A percentile compares a stretch with the other conserved stretches of the same genome.
Evolutionary conservation across 2,329 filamentous ascomycete genomes (phyloP).

Genomic region (Trichophyton benhamiae): DNA sequence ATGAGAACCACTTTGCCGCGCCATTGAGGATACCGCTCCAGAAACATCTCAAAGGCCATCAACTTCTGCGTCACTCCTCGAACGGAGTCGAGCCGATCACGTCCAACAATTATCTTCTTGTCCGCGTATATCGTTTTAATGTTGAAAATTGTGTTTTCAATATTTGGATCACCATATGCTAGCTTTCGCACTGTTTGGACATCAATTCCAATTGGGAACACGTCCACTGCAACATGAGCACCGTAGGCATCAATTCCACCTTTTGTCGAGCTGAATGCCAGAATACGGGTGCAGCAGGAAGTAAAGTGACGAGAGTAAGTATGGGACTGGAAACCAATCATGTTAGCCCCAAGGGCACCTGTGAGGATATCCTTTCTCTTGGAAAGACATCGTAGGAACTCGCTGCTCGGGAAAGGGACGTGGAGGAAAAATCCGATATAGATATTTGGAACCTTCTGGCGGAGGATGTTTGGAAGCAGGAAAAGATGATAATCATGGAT

Average conservation of each 20-base stretch:
- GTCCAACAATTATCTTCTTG: constrained; percentile 88
- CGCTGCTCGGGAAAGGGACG: constrained; percentile 88
- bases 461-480: constrained; percentile 74
- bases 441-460: constrained; percentile 73
- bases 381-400: constrained; percentile 81
- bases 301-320: constrained; percentile 91
- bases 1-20: constrained; percentile 83
- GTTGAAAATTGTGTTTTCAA: constrained; percentile 57
- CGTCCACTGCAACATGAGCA: constrained; percentile 75
- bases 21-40: constrained; percentile 86
- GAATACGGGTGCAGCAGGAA: constrained; percentile 80
- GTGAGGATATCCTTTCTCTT: constrained; percentile 82
- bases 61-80: constrained; percentile 92
- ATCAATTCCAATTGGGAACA: constrained; percentile 91
- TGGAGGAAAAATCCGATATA: constrained; percentile 94
- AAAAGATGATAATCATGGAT: constrained; percentile 93
- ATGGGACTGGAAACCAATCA: constrained; percentile 91
- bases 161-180: constrained; percentile 59
- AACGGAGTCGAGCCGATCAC: constrained; percentile 86
- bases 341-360: constrained; percentile 78
- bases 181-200: constrained; percentile 62
- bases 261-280: constrained; percentile 78
- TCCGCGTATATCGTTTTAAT: constrained; percentile 69
- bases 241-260: constrained; percentile 82
- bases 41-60: constrained; percentile 83